Evolutionary conservation across 1,284 basidiomycete genomes (phyloP), one percentile per base, ranked within the genome.

Genomic region (Rhodofomes roseus): DNA sequence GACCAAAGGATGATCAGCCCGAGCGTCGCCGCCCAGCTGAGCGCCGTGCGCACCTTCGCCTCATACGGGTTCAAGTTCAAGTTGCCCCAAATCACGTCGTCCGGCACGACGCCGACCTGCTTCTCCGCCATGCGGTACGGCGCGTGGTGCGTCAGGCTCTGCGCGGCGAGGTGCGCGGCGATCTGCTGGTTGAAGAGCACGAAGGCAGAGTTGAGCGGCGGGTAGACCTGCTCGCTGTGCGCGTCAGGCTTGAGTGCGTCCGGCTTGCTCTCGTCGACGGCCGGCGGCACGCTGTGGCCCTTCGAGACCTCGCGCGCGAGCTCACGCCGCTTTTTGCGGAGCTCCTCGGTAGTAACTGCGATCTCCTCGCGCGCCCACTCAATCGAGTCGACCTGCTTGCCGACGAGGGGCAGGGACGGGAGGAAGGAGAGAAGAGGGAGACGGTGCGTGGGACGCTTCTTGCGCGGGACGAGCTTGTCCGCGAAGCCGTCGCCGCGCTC

Each of bases 171-270:
- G 73, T 96, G 93, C n/a, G 93, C 93, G 1, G 92, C 92, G 65
- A 97, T 91, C 77, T 98, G 96, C 66, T 86, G 83, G 74, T 96
- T 88, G 82, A 98, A 99, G 31, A 93, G 89, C 62, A 99, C 83
- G 74, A 99, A 99, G 3, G 92, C 93, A 27, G 90, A 92, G 70
- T 86, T 93, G 63, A 91, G 71, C 1, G 90, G 88, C 3, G 86
- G 87, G 63, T 91, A 92, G 27, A 79, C 80, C 58, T 81, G 74
- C 52, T 63, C 50, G 2, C 63, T n/a, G 23, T 53, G 54, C 39
- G 44, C 22, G 23, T 60, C 60, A 3, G 63, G 57, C 60, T 70
- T 68, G 27, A 72, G 55, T 46, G 55, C n/a, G 50, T 52, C 50
- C 31, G 20, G 31, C 31, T 52, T 52, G 29, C 8, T 2, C 31